phyloP scores from a whole-genome alignment of 306 rosid species.

The Vachellia pachyceras region DNA sequence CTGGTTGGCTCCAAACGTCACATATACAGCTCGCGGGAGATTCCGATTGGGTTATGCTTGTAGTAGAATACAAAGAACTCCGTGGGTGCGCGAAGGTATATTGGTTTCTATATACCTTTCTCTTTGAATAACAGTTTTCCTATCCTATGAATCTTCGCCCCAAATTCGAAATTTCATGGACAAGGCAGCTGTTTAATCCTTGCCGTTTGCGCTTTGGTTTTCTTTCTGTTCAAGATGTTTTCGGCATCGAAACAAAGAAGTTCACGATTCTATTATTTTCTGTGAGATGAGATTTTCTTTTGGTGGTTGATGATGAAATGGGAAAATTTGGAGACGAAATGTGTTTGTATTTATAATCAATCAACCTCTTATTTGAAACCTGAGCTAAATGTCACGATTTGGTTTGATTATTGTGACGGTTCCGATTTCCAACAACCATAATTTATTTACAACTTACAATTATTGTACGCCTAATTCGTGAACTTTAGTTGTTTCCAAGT shows the following conservation, averaged over 20 bases:
- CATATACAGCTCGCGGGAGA: conserved; percentile 8
- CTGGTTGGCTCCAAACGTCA: background rate
- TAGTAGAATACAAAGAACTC: conserved; percentile 20
- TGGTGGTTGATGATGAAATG: background rate
- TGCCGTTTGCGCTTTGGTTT: conserved; percentile 43
- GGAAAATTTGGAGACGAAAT: background rate
- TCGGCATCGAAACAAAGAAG: conserved; percentile 26
- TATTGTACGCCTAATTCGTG: conserved; percentile 1
- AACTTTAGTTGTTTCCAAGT: conserved; percentile 35
- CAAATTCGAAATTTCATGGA: conserved; percentile 39
- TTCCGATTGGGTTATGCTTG: conserved; percentile 35
- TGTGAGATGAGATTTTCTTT: background rate
- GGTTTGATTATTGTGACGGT: conserved; percentile 30
- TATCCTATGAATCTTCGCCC: conserved; percentile 38
- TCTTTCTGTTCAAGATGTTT: conserved; percentile 20
- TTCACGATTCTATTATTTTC: background rate
- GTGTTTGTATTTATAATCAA: background rate
- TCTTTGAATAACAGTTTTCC: conserved; percentile 19
- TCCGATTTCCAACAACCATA: conserved; percentile 11
- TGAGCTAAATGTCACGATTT: background rate
- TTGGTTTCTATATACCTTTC: background rate
- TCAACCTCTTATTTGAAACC: conserved; percentile 12
- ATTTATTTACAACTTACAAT: background rate
- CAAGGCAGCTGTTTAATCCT: conserved; percentile 39
- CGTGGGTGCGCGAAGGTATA: conserved; percentile 41